phyloP scores from a whole-genome alignment of 2,329 filamentous ascomycete species.

The Peltaster fructicola region DNA sequence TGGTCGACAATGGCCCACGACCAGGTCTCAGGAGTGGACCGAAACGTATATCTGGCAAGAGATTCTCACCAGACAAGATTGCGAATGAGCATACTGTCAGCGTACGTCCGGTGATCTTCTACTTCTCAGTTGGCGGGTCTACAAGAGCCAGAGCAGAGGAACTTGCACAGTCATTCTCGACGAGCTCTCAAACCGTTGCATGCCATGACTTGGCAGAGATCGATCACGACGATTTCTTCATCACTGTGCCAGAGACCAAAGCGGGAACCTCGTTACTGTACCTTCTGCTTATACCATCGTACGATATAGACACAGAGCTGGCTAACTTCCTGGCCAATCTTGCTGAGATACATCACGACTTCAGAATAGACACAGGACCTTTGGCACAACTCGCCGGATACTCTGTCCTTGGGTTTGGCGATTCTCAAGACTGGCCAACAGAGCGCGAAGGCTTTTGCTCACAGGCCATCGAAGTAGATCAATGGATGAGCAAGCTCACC shows the following conservation, averaged over 20 bases:
- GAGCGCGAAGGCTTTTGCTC: slow-evolving; percentile 85
- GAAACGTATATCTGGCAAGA: too few relatives aligned
- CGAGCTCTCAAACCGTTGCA: slow-evolving; percentile 20
- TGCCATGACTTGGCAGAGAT: slow-evolving; percentile 66
- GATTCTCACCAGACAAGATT: too few relatives aligned
- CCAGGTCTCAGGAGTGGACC: too few relatives aligned
- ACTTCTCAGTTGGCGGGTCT: slow-evolving; percentile 69
- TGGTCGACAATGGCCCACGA: too few relatives aligned
- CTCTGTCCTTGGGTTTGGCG: slow-evolving; percentile 85
- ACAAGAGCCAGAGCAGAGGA: slow-evolving; percentile 57
- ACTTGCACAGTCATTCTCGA: slow-evolving; percentile 40
- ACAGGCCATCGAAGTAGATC: slow-evolving; percentile 77
- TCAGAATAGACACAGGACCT: slow-evolving; percentile 81
- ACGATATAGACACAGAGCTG: slow-evolving; percentile 87
- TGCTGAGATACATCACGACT: slow-evolving; percentile 87
- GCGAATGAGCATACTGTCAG: too few relatives aligned
- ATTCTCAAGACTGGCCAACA: slow-evolving; percentile 79
- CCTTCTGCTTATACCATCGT: slow-evolving; percentile 69
- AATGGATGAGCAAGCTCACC: slow-evolving; percentile 93
- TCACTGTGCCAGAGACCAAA: slow-evolving; percentile 43
- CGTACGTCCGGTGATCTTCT: slow-evolving; percentile 73
- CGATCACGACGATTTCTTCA: slow-evolving; percentile 87
- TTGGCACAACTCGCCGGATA: slow-evolving; percentile 64
- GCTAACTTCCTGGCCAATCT: slow-evolving; percentile 76
- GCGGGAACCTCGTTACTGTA: slow-evolving; percentile 50